Percentiles rank a stretch among this genome's conserved stretches.
Evolutionary conservation across 768 basidiomycete genomes (phyloP).

Genomic region (Leccinum olivaceopallidum): DNA sequence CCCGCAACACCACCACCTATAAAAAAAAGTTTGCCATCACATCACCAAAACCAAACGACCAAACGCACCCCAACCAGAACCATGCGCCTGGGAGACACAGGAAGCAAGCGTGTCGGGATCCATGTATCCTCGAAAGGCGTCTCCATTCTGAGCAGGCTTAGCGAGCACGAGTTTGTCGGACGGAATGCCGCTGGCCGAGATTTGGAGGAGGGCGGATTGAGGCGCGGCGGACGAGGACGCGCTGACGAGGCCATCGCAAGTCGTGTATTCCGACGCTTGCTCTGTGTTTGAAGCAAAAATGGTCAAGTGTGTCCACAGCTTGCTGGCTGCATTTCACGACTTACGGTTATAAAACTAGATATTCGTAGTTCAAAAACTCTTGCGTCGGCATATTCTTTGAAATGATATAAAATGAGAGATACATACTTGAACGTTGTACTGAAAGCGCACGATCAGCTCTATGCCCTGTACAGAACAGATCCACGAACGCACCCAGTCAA

Average conservation of each 20-base stretch:
- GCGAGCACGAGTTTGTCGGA: slow-evolving; percentile 74
- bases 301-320: not conserved
- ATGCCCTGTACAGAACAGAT: not conserved
- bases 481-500: slow-evolving; percentile 41
- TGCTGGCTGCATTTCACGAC: not conserved
- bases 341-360: slow-evolving; percentile 24
- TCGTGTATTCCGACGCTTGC: slow-evolving; percentile 37
- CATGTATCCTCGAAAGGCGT: slow-evolving; percentile 41
- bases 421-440: slow-evolving; percentile 45
- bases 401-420: not conserved
- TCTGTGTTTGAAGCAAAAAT: slow-evolving; percentile 23
- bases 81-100: slow-evolving; percentile 56
- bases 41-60: not conserved
- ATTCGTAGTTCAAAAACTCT: not conserved
- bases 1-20: slow-evolving; percentile 39
- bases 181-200: slow-evolving; percentile 54
- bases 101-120: slow-evolving; percentile 50
- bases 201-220: slow-evolving; percentile 45
- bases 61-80: slow-evolving; percentile 16
- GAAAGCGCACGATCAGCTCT: not conserved
- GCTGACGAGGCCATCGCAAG: slow-evolving; percentile 38
- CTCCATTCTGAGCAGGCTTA: slow-evolving; percentile 49
- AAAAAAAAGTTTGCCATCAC: not conserved
- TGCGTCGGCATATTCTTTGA: not conserved
- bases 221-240: slow-evolving; percentile 43